Evolutionary conservation across 164 flowering plant genomes (phyloP).

Genomic region (Kingdonia uniflora): DNA sequence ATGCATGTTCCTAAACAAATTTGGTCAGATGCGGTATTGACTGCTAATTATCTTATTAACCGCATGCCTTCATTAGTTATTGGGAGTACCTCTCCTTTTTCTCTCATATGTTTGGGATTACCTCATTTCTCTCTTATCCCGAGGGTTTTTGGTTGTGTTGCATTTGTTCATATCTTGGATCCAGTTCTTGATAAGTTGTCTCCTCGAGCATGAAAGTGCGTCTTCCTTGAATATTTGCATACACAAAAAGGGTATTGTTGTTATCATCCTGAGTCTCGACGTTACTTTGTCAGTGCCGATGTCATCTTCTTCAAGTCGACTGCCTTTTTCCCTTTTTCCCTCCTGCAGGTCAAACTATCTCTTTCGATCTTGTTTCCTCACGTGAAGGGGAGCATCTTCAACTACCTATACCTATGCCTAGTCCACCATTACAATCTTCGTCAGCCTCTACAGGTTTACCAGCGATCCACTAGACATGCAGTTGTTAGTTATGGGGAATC

Average conservation of each 20-base stretch:
- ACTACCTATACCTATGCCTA: neutral
- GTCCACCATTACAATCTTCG: neutral
- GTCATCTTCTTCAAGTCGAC: neutral
- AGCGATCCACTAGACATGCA: neutral
- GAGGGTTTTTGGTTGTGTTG: conserved; percentile 3
- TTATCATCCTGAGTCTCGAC: neutral
- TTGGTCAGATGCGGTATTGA: neutral
- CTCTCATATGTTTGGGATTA: neutral
- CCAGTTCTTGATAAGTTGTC: neutral
- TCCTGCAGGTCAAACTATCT: neutral
- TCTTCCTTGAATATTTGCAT: neutral
- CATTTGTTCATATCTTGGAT: neutral
- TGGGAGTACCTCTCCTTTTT: neutral
- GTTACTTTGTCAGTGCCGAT: neutral
- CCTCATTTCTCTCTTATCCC: neutral
- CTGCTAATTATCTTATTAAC: neutral
- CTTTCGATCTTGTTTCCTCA: neutral
- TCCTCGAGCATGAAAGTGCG: neutral
- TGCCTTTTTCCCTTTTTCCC: too few species aligned
- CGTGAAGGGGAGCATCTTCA: neutral
- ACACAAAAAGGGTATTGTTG: neutral
- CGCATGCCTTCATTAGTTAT: neutral
- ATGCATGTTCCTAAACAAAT: neutral
- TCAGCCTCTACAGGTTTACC: neutral
- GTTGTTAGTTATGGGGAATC: too few species aligned